Base-by-base conservation (phyloP, 192 early-diverging fungal species). In the Coemansia umbellata region DNA sequence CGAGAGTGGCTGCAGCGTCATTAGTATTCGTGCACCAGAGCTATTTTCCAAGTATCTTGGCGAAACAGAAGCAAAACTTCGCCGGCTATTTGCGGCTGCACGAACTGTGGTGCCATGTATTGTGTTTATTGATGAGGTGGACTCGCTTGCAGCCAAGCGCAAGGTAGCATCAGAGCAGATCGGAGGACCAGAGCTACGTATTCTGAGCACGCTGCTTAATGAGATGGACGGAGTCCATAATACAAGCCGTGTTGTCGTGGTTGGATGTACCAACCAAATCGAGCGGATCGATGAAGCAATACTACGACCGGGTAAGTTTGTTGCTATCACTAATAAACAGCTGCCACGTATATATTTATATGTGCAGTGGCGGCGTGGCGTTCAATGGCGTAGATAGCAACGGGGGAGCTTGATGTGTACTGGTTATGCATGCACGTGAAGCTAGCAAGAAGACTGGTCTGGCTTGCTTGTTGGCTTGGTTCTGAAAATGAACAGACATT, bases 201-300 rank as follows among this genome's bases (percentile, higher is more conserved):
- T 97, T 1, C 78, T 99, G 9, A 94, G 91, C 42, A 92, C 94
- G 8, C 63, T 99, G 8, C 79, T 99, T 33, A 99, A 99, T 59
- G 97, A 99, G 69, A 94, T 99, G 88, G 97, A 99, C 64, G 97
- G 97, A 27, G 88, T 99, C 13, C 90, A 96, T 53, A 81, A 78
- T 15, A 82, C 87, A 21, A 81, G 84, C 13, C 83, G 84, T 1
- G 92, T 99, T 3, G 75, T 98, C 35, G 86, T 95, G 2, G 81
- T 99, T 24, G 91, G 94, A 45, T 81, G 96, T 81, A 97, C 96
- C 0, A 99, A 95, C 61, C 75, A 87, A 37, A 87, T 93, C 0
- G 80, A 87, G 39, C 80, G 84, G 48, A 85, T 99, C 37, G 96
- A 99, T 53, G 93, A 91, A 63, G 88, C 88, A 0, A 77, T 91